Evolutionary conservation across 78 protist species (phyloP).

Genomic region (Thecamonas trahens): DNA sequence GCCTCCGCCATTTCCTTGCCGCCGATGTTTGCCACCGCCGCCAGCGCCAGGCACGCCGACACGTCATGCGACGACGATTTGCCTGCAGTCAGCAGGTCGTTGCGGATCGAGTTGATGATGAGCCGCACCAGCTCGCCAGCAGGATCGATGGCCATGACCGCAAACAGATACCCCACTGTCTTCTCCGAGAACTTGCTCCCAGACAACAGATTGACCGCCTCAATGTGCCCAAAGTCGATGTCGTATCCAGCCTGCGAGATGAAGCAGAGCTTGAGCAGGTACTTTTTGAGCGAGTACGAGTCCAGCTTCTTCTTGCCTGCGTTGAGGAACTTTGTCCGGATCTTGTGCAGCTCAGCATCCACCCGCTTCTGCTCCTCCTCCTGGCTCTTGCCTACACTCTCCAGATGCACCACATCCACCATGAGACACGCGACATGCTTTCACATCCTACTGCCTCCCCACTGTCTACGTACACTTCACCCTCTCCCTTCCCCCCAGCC

Average conservation of each 20-base stretch:
- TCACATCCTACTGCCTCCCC: neutral
- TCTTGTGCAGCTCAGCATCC: slow-evolving; percentile 76
- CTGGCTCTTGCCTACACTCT: slow-evolving; percentile 16
- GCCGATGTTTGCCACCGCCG: slow-evolving; percentile 88
- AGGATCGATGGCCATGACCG: slow-evolving; percentile 8
- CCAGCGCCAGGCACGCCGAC: slow-evolving; percentile 78
- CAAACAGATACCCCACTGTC: slow-evolving; percentile 54
- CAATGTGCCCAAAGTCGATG: slow-evolving; percentile 97
- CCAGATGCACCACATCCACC: no score
- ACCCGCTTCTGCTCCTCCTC: slow-evolving; percentile 72
- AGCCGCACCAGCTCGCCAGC: slow-evolving; percentile 82
- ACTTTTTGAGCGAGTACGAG: slow-evolving; percentile 86
- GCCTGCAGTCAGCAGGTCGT: slow-evolving; percentile 51
- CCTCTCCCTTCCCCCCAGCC: neutral
- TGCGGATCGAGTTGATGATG: slow-evolving; percentile 77
- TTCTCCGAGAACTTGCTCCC: slow-evolving; percentile 83
- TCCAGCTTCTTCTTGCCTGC: slow-evolving; percentile 26
- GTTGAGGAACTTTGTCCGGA: slow-evolving; percentile 48
- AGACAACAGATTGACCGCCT: slow-evolving; percentile 87
- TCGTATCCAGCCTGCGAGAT: slow-evolving; percentile 94
- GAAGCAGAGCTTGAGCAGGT: slow-evolving; percentile 94
- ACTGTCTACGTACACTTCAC: neutral
- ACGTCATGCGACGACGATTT: neutral
- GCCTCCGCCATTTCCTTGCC: slow-evolving; percentile 89
- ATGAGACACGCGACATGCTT: no score